These are phyloP conservation scores for Dactylorhiza incarnata DNA, from an alignment of 106 monocot species.

Conservation along the genomic window DNA sequence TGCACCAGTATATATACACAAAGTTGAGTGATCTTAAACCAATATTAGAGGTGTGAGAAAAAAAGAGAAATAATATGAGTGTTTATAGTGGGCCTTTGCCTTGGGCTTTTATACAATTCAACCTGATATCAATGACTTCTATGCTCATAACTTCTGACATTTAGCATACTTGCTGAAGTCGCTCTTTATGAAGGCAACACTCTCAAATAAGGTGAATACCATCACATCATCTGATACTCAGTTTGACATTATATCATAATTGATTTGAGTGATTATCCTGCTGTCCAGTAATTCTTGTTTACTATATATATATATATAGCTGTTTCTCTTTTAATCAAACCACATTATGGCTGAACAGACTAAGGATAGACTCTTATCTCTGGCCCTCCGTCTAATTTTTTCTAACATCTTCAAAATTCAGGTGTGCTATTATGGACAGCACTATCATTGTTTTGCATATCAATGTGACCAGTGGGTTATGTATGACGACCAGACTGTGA, in stretches of 20 bases:
- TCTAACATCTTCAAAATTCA: slow-evolving; percentile 14
- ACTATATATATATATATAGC: background rate
- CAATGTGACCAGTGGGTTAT: slow-evolving; percentile 62
- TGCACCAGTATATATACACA: too few relatives aligned
- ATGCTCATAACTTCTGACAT: too few relatives aligned
- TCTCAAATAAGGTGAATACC: too few relatives aligned
- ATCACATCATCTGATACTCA: too few relatives aligned
- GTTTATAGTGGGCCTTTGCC: too few relatives aligned
- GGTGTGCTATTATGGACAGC: slow-evolving; percentile 94
- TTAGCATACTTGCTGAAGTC: too few relatives aligned
- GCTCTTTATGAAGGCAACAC: too few relatives aligned
- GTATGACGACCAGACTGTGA: slow-evolving; percentile 84
- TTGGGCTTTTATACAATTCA: too few relatives aligned
- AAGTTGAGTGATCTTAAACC: too few relatives aligned
- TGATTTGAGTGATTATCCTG: background rate
- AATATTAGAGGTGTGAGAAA: too few relatives aligned
- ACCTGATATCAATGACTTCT: too few relatives aligned
- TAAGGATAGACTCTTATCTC: background rate
- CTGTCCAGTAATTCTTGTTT: background rate
- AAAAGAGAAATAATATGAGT: too few relatives aligned
- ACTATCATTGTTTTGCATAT: slow-evolving; percentile 87
- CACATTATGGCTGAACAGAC: background rate
- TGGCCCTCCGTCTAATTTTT: background rate
- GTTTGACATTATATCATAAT: background rate
- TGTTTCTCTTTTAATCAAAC: background rate